Conservation (phyloP, 1,284 basidiomycete species). For the Ceratobasidium sp. region DNA sequence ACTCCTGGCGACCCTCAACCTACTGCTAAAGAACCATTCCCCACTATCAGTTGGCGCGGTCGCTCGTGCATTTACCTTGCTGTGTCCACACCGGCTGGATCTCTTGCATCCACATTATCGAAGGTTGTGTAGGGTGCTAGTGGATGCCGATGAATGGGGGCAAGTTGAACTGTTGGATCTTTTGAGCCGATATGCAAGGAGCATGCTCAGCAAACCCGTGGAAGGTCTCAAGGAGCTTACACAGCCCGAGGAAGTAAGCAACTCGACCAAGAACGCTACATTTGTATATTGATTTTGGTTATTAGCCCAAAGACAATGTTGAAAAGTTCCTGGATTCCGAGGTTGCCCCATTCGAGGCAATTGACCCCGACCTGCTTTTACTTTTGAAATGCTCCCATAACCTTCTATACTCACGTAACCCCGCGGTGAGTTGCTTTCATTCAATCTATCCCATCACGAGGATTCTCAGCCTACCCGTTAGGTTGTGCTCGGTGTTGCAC, state of each 20-base stretch:
- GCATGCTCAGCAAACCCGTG: slow-evolving; percentile 80
- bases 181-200: slow-evolving; percentile 81
- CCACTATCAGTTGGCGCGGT: slow-evolving; percentile 89
- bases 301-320: slow-evolving; percentile 4
- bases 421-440: slow-evolving; percentile 69
- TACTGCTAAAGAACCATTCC: slow-evolving; percentile 81
- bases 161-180: slow-evolving; percentile 84
- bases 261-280: not conserved
- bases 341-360: slow-evolving; percentile 53
- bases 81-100: slow-evolving; percentile 85
- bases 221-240: slow-evolving; percentile 45
- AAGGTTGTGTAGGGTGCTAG: slow-evolving; percentile 79
- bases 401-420: slow-evolving; percentile 83
- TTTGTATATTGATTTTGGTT: not conserved
- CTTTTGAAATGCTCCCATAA: slow-evolving; percentile 77
- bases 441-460: not conserved
- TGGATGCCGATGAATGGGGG: slow-evolving; percentile 97
- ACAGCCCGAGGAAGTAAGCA: slow-evolving; percentile 44
- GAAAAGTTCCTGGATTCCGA: slow-evolving; percentile 36
- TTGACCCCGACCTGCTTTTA: slow-evolving; percentile 79
- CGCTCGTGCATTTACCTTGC: slow-evolving; percentile 80
- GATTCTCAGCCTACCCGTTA: slow-evolving; percentile 46
- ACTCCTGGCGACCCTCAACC: slow-evolving; percentile 76
- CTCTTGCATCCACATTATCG: slow-evolving; percentile 90
- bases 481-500: slow-evolving; percentile 78